These are phyloP conservation scores for Pseudozyma pruni DNA, from an alignment of 1,284 basidiomycete species.

Conservation along the genomic window DNA sequence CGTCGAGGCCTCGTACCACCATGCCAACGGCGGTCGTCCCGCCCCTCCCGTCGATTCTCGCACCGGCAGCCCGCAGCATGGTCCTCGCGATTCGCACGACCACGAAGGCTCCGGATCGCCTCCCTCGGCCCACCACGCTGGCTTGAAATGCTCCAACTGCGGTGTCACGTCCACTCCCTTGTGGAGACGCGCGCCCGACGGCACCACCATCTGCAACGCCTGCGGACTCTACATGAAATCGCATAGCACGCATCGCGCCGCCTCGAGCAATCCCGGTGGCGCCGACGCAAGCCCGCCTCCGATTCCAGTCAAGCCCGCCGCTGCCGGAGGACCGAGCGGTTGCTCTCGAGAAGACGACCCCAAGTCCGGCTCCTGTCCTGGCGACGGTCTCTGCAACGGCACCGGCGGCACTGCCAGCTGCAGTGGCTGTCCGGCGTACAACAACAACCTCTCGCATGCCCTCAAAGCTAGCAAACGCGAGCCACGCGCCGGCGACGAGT, in stretches of 20 bases:
- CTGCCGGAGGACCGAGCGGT: constrained; percentile 5
- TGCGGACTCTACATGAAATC: constrained; percentile 68
- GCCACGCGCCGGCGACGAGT: constrained; percentile 20
- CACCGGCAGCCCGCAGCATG: constrained; percentile 27
- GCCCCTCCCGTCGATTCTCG: constrained; percentile 18
- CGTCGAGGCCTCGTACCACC: constrained; percentile 24
- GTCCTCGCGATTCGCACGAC: constrained; percentile 15
- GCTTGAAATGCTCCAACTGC: constrained; percentile 78
- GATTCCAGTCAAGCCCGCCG: constrained; percentile 12
- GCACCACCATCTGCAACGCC: constrained; percentile 88
- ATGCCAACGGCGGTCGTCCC: constrained; percentile 17
- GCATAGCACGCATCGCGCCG: constrained; percentile 43
- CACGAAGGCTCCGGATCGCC: constrained; percentile 32
- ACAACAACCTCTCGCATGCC: constrained; percentile 60
- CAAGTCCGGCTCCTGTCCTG: constrained; percentile 59
- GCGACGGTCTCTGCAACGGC: constrained; percentile 64
- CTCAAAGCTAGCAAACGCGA: constrained; percentile 43
- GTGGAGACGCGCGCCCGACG: constrained; percentile 87
- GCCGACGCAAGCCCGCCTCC: constrained; percentile 32
- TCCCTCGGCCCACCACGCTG: constrained; percentile 30
- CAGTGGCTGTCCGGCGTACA: constrained; percentile 63
- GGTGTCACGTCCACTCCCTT: constrained; percentile 87
- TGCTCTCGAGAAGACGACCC: constrained; percentile 39
- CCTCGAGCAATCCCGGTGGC: constrained; percentile 24
- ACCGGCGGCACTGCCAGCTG: constrained; percentile 62